phyloP scores from a whole-genome alignment of 2,329 filamentous ascomycete species.

The Calonectria pauciramosa region DNA sequence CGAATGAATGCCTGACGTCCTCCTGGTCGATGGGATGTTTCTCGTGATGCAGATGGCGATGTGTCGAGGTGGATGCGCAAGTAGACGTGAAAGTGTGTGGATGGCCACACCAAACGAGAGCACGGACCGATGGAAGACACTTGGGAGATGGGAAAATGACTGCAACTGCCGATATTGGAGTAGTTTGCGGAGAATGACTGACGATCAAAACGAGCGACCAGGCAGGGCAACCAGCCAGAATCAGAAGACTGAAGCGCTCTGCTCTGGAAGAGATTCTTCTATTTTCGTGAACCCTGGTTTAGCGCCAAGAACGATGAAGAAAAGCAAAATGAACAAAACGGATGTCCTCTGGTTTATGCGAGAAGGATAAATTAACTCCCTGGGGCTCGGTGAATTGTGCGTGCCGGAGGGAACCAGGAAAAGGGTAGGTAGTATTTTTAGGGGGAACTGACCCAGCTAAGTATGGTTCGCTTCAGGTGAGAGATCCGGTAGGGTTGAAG shows the following conservation, averaged over 20 bases:
- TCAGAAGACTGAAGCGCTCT: conserved; percentile 1
- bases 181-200: conserved; percentile 11
- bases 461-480: conserved; percentile 47
- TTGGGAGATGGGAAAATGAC: neutral
- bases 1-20: conserved; percentile 29
- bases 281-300: conserved; percentile 17
- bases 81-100: neutral
- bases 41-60: conserved; percentile 26
- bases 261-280: conserved; percentile 9
- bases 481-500: conserved; percentile 42
- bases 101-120: conserved; percentile 5
- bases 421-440: conserved; percentile 32
- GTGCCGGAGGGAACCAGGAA: conserved; percentile 21
- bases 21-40: conserved; percentile 24
- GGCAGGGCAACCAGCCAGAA: neutral
- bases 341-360: conserved; percentile 9
- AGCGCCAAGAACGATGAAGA: conserved; percentile 12
- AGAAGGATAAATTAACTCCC: conserved; percentile 22
- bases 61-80: neutral
- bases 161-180: conserved; percentile 10
- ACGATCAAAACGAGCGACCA: conserved; percentile 13
- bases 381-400: conserved; percentile 17
- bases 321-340: conserved; percentile 6
- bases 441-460: conserved; percentile 32
- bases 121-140: conserved; percentile 9